Conservation (phyloP, 257 asterid species). For the Nicotiana obtusifolia region DNA sequence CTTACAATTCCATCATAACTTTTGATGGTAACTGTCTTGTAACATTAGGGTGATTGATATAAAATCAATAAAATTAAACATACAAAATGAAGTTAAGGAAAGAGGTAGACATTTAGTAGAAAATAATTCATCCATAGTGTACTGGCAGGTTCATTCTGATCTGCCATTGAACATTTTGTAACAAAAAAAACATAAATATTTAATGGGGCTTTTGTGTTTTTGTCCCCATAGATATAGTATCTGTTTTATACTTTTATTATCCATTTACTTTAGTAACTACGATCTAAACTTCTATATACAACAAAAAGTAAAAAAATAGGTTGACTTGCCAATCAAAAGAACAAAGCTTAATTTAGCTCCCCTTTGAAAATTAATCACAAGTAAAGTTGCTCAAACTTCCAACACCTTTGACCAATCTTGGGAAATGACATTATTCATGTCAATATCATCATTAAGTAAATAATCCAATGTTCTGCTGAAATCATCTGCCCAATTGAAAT, state of each 20-base stretch:
- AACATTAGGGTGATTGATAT: neutral
- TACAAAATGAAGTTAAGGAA: neutral
- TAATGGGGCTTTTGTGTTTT: neutral
- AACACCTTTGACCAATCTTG: constrained; percentile 18
- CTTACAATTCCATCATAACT: too few relatives aligned
- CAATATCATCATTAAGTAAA: constrained; percentile 23
- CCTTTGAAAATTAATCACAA: neutral
- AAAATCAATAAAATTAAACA: neutral
- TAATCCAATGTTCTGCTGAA: constrained; percentile 44
- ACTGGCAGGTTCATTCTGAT: neutral
- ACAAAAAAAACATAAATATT: neutral
- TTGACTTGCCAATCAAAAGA: neutral
- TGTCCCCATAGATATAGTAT: neutral
- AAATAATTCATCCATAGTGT: neutral
- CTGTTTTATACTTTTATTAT: neutral
- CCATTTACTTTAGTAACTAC: neutral
- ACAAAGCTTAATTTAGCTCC: neutral
- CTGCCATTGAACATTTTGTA: neutral
- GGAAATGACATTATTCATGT: constrained; percentile 7
- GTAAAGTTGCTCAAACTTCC: constrained; percentile 9
- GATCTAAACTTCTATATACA: neutral
- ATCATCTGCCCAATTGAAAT: constrained; percentile 41
- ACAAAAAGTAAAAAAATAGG: neutral
- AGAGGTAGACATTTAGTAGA: neutral
- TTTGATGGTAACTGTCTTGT: too few relatives aligned